phyloP scores from a whole-genome alignment of 805 yeast species.

The Hyphopichia homilentoma region DNA sequence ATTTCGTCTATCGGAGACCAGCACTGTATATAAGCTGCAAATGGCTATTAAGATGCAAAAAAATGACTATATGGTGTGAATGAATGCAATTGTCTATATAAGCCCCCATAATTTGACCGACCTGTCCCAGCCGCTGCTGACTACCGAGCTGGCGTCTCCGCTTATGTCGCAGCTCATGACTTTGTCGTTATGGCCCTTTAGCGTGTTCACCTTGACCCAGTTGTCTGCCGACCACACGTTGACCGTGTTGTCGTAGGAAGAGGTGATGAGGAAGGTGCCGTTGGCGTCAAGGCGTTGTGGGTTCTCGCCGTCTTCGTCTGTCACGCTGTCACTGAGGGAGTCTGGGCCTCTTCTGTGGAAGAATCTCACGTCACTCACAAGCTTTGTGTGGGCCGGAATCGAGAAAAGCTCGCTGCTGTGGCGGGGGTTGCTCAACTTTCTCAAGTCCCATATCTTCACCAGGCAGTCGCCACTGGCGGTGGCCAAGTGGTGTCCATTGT shows the following conservation, averaged over 20 bases:
- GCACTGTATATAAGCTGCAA: too few species aligned
- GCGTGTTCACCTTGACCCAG: slow-evolving; percentile 55
- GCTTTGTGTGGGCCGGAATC: slow-evolving; percentile 71
- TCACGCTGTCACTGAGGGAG: slow-evolving; percentile 15
- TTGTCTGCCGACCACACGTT: slow-evolving; percentile 62
- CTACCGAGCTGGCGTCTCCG: slow-evolving; percentile 38
- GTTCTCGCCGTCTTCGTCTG: slow-evolving; percentile 28
- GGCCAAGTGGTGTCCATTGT: slow-evolving; percentile 70
- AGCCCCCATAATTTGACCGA: slow-evolving; percentile 65
- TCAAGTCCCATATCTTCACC: slow-evolving; percentile 82
- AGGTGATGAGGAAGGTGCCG: slow-evolving; percentile 52
- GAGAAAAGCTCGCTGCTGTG: slow-evolving; percentile 36
- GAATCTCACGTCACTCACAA: slow-evolving; percentile 65
- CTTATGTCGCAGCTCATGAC: slow-evolving; percentile 67
- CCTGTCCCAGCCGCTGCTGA: slow-evolving; percentile 83
- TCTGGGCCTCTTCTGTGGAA: slow-evolving; percentile 22
- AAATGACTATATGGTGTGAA: too few species aligned
- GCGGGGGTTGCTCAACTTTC: slow-evolving; percentile 32
- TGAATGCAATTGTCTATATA: too few species aligned
- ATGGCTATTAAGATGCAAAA: too few species aligned
- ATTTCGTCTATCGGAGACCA: too few species aligned
- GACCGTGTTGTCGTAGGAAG: slow-evolving; percentile 70
- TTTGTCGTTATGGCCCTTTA: slow-evolving; percentile 60
- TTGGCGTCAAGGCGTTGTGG: slow-evolving; percentile 22
- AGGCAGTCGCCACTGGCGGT: slow-evolving; percentile 83